A percentile compares a stretch with the other conserved stretches of the same genome.
Evolutionary conservation across 306 rosid species (phyloP).

Genomic region (Canavalia gladiata): DNA sequence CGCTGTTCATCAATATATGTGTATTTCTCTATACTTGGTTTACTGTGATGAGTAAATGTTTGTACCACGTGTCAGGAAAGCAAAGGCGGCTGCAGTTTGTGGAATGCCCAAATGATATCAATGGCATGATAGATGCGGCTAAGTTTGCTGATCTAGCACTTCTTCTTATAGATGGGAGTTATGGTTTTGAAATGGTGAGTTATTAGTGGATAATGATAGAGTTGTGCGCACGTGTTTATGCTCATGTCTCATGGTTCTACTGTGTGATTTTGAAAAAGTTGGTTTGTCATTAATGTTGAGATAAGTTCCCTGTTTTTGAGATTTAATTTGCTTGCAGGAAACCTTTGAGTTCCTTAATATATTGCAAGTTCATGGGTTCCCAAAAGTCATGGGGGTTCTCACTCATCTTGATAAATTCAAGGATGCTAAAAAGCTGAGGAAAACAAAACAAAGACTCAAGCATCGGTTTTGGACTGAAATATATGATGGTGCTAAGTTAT

Average conservation of each 20-base stretch:
- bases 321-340: conserved; percentile 62
- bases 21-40: not conserved
- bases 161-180: conserved; percentile 94
- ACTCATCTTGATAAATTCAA: conserved; percentile 91
- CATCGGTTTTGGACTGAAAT: conserved; percentile 96
- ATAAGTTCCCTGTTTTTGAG: conserved; percentile 26
- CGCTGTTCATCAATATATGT: not conserved
- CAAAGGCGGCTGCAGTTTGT: conserved; percentile 91
- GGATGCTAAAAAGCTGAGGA: conserved; percentile 86
- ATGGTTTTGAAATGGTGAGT: conserved; percentile 96
- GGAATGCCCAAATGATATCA: conserved; percentile 94
- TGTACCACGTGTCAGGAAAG: conserved; percentile 70
- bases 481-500: conserved; percentile 91
- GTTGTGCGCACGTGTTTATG: not conserved
- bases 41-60: conserved; percentile 32
- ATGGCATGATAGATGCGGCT: conserved; percentile 95
- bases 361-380: conserved; percentile 93
- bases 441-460: conserved; percentile 88
- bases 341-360: conserved; percentile 96
- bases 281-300: not conserved
- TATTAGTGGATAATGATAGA: not conserved
- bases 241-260: not conserved
- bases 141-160: conserved; percentile 91
- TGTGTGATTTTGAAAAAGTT: not conserved
- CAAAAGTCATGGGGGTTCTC: conserved; percentile 97